Evolutionary conservation across 2,329 filamentous ascomycete species (phyloP).

Genomic region (Paraphaeosphaeria minitans): DNA sequence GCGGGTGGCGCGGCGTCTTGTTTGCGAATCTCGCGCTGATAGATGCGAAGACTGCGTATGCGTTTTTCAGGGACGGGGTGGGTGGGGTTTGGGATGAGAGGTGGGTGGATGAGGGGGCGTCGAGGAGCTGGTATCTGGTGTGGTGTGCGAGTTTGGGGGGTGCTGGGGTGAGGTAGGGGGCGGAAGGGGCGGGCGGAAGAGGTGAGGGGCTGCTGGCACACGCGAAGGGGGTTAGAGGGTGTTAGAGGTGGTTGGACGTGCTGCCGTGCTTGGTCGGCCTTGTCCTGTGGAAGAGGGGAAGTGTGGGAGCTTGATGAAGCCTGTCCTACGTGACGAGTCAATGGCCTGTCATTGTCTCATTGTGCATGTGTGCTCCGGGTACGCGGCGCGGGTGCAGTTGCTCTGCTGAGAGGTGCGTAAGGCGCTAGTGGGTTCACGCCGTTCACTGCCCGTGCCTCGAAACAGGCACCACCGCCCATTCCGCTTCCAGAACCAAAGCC

Average conservation of each 20-base stretch:
- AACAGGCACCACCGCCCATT: not conserved
- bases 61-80: conserved; percentile 71
- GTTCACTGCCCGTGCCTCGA: not conserved
- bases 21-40: conserved; percentile 81
- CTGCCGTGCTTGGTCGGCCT: not conserved
- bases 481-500: not conserved
- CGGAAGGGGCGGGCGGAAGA: no score
- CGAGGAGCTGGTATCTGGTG: conserved; percentile 40
- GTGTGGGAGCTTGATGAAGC: not conserved
- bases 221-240: not conserved
- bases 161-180: not conserved
- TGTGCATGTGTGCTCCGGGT: not conserved
- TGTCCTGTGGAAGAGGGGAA: not conserved
- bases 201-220: not conserved
- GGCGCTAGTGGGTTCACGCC: not conserved
- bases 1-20: conserved; percentile 86
- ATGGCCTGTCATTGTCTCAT: not conserved
- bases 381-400: not conserved
- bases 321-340: not conserved
- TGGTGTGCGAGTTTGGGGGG: conserved; percentile 35
- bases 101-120: conserved; percentile 80
- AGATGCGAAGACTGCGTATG: conserved; percentile 70
- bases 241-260: not conserved
- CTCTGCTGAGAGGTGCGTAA: not conserved
- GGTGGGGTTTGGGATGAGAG: conserved; percentile 63